phyloP scores from a whole-genome alignment of 257 asterid genomes.

The Solanum etuberosum region DNA sequence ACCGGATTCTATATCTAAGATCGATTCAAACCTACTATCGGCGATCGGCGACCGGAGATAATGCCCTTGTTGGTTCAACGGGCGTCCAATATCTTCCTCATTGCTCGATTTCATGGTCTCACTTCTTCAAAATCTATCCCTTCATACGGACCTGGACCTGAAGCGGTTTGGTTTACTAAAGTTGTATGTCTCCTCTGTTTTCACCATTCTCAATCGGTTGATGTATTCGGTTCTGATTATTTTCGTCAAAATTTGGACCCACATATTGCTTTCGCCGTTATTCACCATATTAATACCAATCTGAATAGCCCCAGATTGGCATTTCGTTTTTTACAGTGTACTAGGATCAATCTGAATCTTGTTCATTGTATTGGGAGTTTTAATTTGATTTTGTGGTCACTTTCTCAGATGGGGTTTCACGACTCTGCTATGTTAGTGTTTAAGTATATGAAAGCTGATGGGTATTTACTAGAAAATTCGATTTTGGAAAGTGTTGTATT shows the following conservation, averaged over 20 bases:
- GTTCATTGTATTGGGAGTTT: conserved; percentile 36
- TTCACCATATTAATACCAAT: conserved; percentile 35
- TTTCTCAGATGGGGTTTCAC: conserved; percentile 43
- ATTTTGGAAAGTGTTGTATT: conserved; percentile 34
- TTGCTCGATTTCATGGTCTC: conserved; percentile 38
- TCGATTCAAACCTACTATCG: not conserved
- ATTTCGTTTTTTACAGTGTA: conserved; percentile 50
- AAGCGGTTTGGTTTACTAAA: conserved; percentile 66
- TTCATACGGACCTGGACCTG: not conserved
- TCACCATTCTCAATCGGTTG: conserved; percentile 30
- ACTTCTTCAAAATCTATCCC: conserved; percentile 22
- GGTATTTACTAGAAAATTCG: conserved; percentile 26
- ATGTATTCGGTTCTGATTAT: conserved; percentile 40
- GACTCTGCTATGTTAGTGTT: conserved; percentile 41
- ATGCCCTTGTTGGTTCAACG: conserved; percentile 64
- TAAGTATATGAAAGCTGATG: conserved; percentile 53
- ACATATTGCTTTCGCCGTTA: conserved; percentile 46
- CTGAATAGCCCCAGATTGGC: conserved; percentile 51
- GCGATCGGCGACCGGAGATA: conserved; percentile 10
- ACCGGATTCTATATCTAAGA: not conserved
- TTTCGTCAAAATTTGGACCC: conserved; percentile 54
- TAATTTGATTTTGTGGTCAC: conserved; percentile 52
- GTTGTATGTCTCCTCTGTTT: conserved; percentile 68
- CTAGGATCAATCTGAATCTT: conserved; percentile 53
- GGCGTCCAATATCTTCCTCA: conserved; percentile 35